These are phyloP conservation scores for Monilinia aucupariae DNA, from an alignment of 2,329 filamentous ascomycete genomes.

Conservation along the genomic window DNA sequence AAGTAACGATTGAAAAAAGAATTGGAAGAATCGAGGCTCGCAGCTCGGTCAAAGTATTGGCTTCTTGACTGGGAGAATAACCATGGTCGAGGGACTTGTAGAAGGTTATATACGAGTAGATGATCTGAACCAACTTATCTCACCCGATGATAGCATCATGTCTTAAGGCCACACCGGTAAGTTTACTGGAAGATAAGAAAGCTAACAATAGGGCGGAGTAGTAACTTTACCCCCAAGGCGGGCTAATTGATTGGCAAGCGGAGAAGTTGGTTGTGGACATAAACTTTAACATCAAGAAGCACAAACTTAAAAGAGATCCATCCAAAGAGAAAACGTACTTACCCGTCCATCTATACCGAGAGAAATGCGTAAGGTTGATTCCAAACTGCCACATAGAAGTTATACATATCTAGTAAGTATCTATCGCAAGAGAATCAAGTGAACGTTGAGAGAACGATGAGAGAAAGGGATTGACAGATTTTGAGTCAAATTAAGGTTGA, in stretches of 20 bases:
- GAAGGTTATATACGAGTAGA: not conserved
- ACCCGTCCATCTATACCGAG: too few relatives aligned
- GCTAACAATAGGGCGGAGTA: not conserved
- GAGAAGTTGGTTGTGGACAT: not conserved
- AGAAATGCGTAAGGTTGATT: too few relatives aligned
- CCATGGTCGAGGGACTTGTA: not conserved
- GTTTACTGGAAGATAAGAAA: not conserved
- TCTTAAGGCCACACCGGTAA: not conserved
- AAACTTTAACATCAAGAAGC: too few relatives aligned
- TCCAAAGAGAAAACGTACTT: too few relatives aligned
- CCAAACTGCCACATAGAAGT: too few relatives aligned
- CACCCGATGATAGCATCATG: not conserved
- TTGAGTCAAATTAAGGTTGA: too few relatives aligned
- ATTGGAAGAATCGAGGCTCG: not conserved
- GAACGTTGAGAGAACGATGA: too few relatives aligned
- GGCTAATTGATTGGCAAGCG: constrained; percentile 6
- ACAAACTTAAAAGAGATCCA: too few relatives aligned
- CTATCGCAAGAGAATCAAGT: too few relatives aligned
- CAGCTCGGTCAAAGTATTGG: not conserved
- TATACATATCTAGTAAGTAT: too few relatives aligned
- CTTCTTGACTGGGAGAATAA: not conserved
- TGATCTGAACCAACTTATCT: not conserved
- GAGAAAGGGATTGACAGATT: too few relatives aligned
- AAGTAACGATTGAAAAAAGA: not conserved
- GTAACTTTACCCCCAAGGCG: not conserved